These are phyloP conservation scores for Trametes punicea DNA, from an alignment of 768 basidiomycete genomes.

Conservation along the genomic window DNA sequence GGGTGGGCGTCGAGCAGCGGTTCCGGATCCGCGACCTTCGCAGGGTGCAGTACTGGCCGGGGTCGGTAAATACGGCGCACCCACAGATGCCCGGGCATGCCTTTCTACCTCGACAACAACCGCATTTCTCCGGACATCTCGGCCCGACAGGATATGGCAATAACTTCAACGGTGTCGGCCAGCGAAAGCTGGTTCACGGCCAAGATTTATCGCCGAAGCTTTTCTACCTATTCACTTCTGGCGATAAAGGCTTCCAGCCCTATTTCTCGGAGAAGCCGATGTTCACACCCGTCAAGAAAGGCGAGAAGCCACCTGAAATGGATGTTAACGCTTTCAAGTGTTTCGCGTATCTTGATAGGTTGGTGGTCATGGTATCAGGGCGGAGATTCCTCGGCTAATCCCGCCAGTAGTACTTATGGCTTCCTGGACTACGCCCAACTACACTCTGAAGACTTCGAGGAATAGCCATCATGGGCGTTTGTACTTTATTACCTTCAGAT, in stretches of 20 bases:
- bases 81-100: background rate
- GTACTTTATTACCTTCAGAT: background rate
- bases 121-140: background rate
- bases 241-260: slow-evolving; percentile 31
- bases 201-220: slow-evolving; percentile 35
- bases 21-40: slow-evolving; percentile 37
- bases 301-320: slow-evolving; percentile 18
- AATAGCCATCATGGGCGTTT: background rate
- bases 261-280: slow-evolving; percentile 39
- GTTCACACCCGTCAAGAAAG: slow-evolving; percentile 16
- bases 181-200: slow-evolving; percentile 1
- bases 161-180: background rate
- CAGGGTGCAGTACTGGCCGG: slow-evolving; percentile 4
- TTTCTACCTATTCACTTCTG: slow-evolving; percentile 43
- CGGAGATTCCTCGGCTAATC: background rate
- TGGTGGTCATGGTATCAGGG: no score
- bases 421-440: slow-evolving; percentile 39
- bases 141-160: background rate
- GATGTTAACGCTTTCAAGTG: slow-evolving; percentile 22
- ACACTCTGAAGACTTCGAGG: slow-evolving; percentile 34
- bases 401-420: slow-evolving; percentile 31
- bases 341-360: slow-evolving; percentile 31
- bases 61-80: background rate
- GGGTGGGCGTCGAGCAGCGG: slow-evolving; percentile 39
- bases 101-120: background rate